A percentile compares a stretch with the other conserved stretches of the same genome.
These are phyloP conservation scores for Mollisiaceae sp. DNA, from an alignment of 2,329 filamentous ascomycete species.

Conservation along the genomic window DNA sequence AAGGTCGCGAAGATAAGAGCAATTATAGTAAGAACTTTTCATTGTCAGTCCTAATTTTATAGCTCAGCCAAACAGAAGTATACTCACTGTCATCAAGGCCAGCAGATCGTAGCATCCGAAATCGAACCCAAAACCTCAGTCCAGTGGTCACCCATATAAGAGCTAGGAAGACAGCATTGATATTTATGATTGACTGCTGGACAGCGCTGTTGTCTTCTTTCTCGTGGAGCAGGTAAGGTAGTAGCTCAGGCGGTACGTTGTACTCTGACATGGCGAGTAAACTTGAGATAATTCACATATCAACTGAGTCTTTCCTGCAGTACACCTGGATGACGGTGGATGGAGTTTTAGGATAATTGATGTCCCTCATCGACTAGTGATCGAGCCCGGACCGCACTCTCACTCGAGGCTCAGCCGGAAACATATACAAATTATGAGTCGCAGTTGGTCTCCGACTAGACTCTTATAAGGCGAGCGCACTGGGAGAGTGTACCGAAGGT, in stretches of 20 bases:
- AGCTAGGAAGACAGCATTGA: constrained; percentile 21
- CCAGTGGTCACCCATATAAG: constrained; percentile 15
- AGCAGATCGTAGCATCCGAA: constrained; percentile 22
- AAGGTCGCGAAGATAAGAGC: constrained; percentile 24
- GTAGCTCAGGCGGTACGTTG: constrained; percentile 7
- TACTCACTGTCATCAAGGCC: constrained; percentile 25
- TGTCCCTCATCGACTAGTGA: neutral
- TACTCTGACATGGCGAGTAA: neutral
- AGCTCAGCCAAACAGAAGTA: neutral
- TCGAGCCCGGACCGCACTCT: neutral
- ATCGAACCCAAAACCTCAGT: constrained; percentile 25
- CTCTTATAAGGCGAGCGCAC: neutral
- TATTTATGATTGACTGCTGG: constrained; percentile 11
- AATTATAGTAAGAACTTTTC: constrained; percentile 21
- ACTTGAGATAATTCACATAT: neutral
- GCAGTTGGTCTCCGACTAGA: neutral
- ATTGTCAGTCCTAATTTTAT: neutral
- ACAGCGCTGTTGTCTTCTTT: constrained; percentile 12
- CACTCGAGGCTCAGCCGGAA: neutral
- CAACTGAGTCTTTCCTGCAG: neutral
- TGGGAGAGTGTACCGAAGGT: neutral
- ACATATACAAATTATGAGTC: neutral
- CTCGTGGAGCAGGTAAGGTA: constrained; percentile 12
- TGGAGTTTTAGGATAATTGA: neutral
- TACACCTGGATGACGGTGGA: neutral